Base-by-base conservation (phyloP, 352 stramenopile genomes). In the Globisporangium paroecandrum region DNA sequence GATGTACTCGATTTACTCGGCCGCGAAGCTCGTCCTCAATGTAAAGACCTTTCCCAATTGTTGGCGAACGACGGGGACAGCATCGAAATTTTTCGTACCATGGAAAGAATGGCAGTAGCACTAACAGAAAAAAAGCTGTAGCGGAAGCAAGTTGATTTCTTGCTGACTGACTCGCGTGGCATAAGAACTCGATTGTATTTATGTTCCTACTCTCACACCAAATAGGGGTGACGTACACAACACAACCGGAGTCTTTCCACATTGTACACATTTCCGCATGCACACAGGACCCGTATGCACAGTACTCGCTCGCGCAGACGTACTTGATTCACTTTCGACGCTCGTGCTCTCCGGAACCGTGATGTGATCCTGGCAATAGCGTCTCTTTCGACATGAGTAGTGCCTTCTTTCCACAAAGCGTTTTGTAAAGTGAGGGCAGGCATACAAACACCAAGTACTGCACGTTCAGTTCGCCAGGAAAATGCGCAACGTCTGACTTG, bases 401-500 rank as follows among this genome's bases (percentile, higher is more conserved):
- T 8, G 43, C 5, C 18, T 25, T 25, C 20, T 54, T 54, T 27
- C n/a, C 47, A 27, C n/a, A n/a, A n/a, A 54, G 24, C 20, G 47
- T 9, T 25, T 25, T 54, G 47, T 20, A 49, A 49, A 49, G 15
- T 49, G 12, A 49, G 41, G 15, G 53, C 54, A 60, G 15, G 25
- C 54, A 60, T 27, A 41, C 27, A 60, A 43, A 60, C 7, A 8
- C 12, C 54, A 59, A 59, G 20, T 43, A 4, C 53, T 34, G 6
- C 7, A 13, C 22, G 25, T 58, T 58, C 41, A 49, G 41, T 22
- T 15, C 4, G 7, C 41, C 15, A 49, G 29, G 29, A 8, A 43
- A 43, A 43, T 43, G 36, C 36, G 53, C 18, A 25, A 27, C 6
- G 54, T 59, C 27, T 60, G 54, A 59, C 54, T 58, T 15, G 54